Conservation (phyloP, 257 asterid genomes). For the Solanum bulbocastanum region DNA sequence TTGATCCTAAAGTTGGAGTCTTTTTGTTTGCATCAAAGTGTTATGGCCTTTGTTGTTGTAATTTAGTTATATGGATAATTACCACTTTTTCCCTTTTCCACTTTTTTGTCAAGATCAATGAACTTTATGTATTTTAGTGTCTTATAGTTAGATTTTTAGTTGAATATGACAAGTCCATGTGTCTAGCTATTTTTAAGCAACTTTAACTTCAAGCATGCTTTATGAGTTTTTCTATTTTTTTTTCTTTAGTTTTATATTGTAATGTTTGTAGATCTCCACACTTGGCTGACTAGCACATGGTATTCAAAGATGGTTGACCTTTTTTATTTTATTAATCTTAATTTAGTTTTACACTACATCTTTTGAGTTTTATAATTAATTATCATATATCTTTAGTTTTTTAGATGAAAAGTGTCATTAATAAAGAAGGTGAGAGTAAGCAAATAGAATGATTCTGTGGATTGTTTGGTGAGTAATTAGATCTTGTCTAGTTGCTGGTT, state of each 20-base stretch:
- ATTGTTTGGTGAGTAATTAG: not conserved
- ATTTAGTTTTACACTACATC: not conserved
- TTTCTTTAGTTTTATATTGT: constrained; percentile 12
- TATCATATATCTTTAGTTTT: not conserved
- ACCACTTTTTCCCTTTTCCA: not conserved
- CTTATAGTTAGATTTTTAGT: constrained; percentile 10
- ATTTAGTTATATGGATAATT: constrained; percentile 19
- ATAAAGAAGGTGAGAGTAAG: constrained; percentile 1
- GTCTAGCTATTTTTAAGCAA: constrained; percentile 34
- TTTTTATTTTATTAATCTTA: constrained; percentile 7
- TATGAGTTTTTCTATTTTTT: not conserved
- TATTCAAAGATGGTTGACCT: constrained; percentile 35
- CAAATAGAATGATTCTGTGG: constrained; percentile 8
- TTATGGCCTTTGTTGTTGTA: constrained; percentile 24
- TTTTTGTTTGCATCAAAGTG: constrained; percentile 27
- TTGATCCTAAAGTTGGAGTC: constrained; percentile 26
- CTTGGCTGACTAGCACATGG: constrained; percentile 49
- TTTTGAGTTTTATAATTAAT: not conserved
- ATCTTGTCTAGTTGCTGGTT: constrained; percentile 6
- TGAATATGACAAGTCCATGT: constrained; percentile 38
- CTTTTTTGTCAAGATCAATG: constrained; percentile 7
- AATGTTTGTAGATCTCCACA: constrained; percentile 34
- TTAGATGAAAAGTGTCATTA: not conserved
- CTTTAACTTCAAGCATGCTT: constrained; percentile 27
- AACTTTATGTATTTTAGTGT: constrained; percentile 8